Conservation (phyloP, 1,284 basidiomycete genomes). For the Farysia itapuensis region DNA sequence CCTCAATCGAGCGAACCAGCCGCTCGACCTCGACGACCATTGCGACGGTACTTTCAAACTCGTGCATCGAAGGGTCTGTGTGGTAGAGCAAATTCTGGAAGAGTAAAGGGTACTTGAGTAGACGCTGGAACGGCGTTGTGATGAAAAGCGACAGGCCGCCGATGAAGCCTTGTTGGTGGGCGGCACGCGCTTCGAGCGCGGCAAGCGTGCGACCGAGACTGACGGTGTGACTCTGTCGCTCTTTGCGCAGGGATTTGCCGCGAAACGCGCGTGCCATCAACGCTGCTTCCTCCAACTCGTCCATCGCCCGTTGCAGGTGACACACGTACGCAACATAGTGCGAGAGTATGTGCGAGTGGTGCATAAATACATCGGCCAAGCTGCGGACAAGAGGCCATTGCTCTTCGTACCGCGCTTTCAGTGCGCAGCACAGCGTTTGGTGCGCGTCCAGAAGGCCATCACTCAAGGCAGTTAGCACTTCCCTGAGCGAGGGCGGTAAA, state of each 20-base stretch:
- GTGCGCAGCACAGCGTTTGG: conserved; percentile 39
- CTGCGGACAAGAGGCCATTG: conserved; percentile 53
- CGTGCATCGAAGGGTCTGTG: conserved; percentile 92
- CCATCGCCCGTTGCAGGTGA: conserved; percentile 48
- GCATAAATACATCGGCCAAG: conserved; percentile 48
- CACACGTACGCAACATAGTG: conserved; percentile 46
- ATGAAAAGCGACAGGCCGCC: conserved; percentile 89
- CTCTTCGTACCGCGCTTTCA: conserved; percentile 48
- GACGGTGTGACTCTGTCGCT: conserved; percentile 48
- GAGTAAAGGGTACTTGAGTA: conserved; percentile 93
- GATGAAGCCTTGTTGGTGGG: conserved; percentile 84
- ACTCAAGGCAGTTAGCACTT: conserved; percentile 40
- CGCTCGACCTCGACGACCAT: conserved; percentile 97
- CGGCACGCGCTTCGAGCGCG: conserved; percentile 73
- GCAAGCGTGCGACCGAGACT: conserved; percentile 53
- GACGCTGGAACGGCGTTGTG: conserved; percentile 92
- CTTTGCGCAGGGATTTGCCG: conserved; percentile 47
- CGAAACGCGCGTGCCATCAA: conserved; percentile 52
- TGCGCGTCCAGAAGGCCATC: conserved; percentile 47
- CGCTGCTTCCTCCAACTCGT: conserved; percentile 48
- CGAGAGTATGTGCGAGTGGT: conserved; percentile 41
- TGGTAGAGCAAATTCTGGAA: conserved; percentile 82
- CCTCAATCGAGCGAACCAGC: conserved; percentile 92
- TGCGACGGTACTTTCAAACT: conserved; percentile 91
- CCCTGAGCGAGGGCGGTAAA: conserved; percentile 37